These are phyloP conservation scores for Ascochyta fabae DNA, from an alignment of 2,329 filamentous ascomycete genomes.

Conservation along the genomic window DNA sequence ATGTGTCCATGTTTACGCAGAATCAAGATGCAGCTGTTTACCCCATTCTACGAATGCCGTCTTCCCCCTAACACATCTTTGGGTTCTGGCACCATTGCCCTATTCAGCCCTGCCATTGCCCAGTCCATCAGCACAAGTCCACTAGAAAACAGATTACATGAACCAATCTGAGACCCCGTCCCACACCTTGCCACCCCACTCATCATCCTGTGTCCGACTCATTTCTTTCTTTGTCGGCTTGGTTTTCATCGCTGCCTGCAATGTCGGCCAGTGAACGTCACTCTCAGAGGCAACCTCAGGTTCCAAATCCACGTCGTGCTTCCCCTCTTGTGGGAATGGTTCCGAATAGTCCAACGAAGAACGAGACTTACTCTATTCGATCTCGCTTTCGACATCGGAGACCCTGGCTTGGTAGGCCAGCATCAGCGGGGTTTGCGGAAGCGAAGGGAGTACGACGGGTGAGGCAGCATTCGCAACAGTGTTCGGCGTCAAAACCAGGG, in stretches of 20 bases:
- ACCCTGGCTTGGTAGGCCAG: neutral
- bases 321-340: neutral
- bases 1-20: no score
- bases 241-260: conserved; percentile 18
- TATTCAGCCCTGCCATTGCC: neutral
- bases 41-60: no score
- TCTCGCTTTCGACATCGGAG: neutral
- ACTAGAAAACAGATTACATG: neutral
- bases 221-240: neutral
- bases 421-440: neutral
- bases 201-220: neutral
- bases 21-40: no score
- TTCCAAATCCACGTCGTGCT: neutral
- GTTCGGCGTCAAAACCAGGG: neutral
- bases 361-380: neutral
- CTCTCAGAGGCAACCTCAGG: conserved; percentile 6
- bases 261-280: conserved; percentile 26
- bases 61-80: no score
- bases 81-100: neutral
- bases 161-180: conserved; percentile 24
- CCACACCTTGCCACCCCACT: conserved; percentile 14
- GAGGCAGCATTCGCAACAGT: neutral
- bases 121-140: neutral
- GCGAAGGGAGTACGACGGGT: neutral
- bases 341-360: neutral